Conservation (phyloP, 805 yeast genomes). For the Metschnikowia shivogae region DNA sequence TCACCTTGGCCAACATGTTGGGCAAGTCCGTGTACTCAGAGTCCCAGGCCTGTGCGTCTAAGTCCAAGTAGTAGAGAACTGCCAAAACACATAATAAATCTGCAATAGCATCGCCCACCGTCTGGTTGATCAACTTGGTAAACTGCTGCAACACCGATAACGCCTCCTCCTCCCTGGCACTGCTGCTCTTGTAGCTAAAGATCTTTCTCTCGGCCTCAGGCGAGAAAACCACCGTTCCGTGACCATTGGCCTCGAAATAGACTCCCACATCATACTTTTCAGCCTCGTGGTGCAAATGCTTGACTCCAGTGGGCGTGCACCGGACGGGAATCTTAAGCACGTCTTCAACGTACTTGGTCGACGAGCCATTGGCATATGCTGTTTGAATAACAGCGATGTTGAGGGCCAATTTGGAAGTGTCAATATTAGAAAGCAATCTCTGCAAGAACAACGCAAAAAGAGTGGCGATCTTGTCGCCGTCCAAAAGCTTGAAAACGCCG, state of each 20-base stretch:
- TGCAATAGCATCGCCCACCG: constrained; percentile 98
- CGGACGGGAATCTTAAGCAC: constrained; percentile 69
- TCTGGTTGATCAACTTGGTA: constrained; percentile 79
- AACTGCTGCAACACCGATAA: constrained; percentile 55
- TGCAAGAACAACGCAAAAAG: constrained; percentile 68
- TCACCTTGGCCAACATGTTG: constrained; percentile 73
- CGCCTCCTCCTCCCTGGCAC: constrained; percentile 45
- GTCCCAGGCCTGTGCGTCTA: constrained; percentile 73
- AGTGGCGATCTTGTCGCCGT: constrained; percentile 93
- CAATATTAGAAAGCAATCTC: constrained; percentile 44
- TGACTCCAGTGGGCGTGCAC: constrained; percentile 94
- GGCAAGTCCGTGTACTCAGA: constrained; percentile 78
- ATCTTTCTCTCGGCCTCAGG: constrained; percentile 39
- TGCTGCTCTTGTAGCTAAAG: constrained; percentile 27
- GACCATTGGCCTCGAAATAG: constrained; percentile 99
- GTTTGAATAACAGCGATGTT: constrained; percentile 89
- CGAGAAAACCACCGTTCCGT: constrained; percentile 89
- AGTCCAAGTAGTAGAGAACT: constrained; percentile 51
- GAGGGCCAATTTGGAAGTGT: constrained; percentile 42
- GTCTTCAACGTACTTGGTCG: constrained; percentile 66
- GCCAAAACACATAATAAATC: constrained; percentile 78
- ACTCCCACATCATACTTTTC: constrained; percentile 83
- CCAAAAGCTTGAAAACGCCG: constrained; percentile 55
- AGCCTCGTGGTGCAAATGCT: constrained; percentile 92
- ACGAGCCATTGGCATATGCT: constrained; percentile 94